Base-by-base conservation (phyloP, 2,329 filamentous ascomycete genomes). In the Achaetomium macrosporum region DNA sequence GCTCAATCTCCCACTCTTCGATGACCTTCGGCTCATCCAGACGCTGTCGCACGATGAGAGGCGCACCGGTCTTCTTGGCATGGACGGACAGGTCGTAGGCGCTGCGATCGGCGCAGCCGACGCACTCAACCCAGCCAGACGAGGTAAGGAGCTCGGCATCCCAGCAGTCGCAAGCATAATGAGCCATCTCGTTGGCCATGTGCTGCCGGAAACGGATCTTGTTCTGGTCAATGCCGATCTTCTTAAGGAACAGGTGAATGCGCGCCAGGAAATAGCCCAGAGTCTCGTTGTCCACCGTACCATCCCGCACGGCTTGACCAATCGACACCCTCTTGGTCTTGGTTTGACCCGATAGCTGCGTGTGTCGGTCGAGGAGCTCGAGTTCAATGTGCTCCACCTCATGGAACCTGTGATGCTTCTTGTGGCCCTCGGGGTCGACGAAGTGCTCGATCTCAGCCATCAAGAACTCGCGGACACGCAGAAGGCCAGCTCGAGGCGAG, bases 371-470 rank as follows among this genome's bases (percentile, higher is more conserved):
- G 43, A 99, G 81, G 25, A 99, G 82, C 50, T 85, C 82, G 53
- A 99, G 79, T 74, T 95, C 86, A 43, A 93, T 73, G 62, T 95
- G 76, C 66, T 89, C 85, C 54, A 99, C 85, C 64, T 96, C 88
- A 42, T 82, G 73, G 72, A 99, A 99, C 52, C 91, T 87, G 48
- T 79, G 73, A 69, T 99, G 93, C 74, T 93, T 95, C 83, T 99
- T 99, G 72, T 90, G 90, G 66, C 90, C 84, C 65, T 93, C 79
- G 11, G 93, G 93, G 65, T 99, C 93, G 61, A 99, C 93, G 67
- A 89, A 99, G 71, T 99, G 93, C 76, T 99, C 93, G 63, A 99
- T 96, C 73, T 99, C 93, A 20, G 92, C 93, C 93, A 99, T 97
- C 64, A 96, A 74, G 74, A 99, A 97, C 71, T 99, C 93, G 64